phyloP scores from a whole-genome alignment of 768 basidiomycete genomes.

The Leucosporidium creatinivorum region DNA sequence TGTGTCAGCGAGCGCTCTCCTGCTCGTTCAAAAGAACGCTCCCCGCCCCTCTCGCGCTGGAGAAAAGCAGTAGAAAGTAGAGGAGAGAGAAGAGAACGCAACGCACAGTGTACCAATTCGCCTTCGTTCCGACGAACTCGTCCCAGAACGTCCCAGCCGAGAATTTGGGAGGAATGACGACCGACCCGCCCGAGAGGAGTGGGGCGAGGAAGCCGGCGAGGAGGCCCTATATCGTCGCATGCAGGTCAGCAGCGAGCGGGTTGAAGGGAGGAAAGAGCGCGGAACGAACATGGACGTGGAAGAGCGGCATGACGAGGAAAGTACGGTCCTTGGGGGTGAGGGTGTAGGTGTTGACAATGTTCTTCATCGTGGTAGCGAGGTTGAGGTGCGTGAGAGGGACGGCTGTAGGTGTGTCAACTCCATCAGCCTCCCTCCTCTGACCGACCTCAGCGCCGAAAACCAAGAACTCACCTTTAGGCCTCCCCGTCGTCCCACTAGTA shows the following conservation, averaged over 20 bases:
- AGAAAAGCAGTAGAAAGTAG: too few species aligned
- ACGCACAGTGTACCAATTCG: conserved; percentile 49
- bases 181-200: conserved; percentile 51
- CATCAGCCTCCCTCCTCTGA: neutral
- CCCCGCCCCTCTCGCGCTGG: too few species aligned
- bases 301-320: conserved; percentile 52
- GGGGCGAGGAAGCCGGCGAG: conserved; percentile 57
- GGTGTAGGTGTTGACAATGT: conserved; percentile 42
- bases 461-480: conserved; percentile 48
- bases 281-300: conserved; percentile 50
- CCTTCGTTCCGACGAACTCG: conserved; percentile 43
- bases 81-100: too few species aligned
- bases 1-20: too few species aligned
- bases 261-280: neutral
- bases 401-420: conserved; percentile 2
- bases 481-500: conserved; percentile 56
- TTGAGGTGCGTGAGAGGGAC: conserved; percentile 42
- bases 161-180: conserved; percentile 55
- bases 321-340: conserved; percentile 39
- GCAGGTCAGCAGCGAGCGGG: neutral
- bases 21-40: too few species aligned
- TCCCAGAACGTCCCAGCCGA: conserved; percentile 52
- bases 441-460: too few species aligned
- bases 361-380: conserved; percentile 40
- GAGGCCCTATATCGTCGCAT: conserved; percentile 40